Percentiles rank a stretch among this genome's conserved stretches.
Conservation (phyloP, 441 rosid species). For the Melastoma candidum region DNA sequence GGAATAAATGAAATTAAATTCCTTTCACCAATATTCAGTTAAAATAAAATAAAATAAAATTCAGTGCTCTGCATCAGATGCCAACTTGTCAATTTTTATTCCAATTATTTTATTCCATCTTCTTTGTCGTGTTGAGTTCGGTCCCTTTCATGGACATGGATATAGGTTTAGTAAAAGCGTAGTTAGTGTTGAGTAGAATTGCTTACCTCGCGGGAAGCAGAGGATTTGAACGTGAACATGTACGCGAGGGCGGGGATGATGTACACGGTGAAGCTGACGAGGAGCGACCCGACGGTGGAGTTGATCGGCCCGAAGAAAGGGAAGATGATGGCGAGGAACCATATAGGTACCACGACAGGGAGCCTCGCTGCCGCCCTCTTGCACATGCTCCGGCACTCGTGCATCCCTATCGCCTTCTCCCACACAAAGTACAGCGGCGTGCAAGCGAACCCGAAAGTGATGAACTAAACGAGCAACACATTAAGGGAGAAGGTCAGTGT, state of each 20-base stretch:
- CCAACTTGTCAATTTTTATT: neutral
- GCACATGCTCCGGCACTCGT: conserved; percentile 15
- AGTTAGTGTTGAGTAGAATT: too few species aligned
- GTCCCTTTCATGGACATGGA: too few species aligned
- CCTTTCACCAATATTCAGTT: neutral
- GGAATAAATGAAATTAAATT: neutral
- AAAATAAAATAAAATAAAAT: neutral
- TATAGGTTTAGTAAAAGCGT: too few species aligned
- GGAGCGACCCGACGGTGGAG: conserved; percentile 16
- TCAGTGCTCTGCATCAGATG: neutral
- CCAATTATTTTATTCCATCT: too few species aligned
- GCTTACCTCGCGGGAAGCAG: conserved; percentile 13
- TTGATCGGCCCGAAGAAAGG: conserved; percentile 21
- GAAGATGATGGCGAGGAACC: conserved; percentile 17
- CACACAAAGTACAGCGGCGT: conserved; percentile 20
- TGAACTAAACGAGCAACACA: conserved; percentile 3
- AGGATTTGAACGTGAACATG: conserved; percentile 13
- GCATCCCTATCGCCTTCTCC: conserved; percentile 19
- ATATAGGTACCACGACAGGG: conserved; percentile 15
- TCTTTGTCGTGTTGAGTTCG: too few species aligned
- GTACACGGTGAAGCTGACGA: conserved; percentile 20
- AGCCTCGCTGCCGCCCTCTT: conserved; percentile 14
- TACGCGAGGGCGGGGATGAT: conserved; percentile 17
- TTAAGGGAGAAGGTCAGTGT: neutral
- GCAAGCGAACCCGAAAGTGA: conserved; percentile 18